phyloP scores from a whole-genome alignment of 768 basidiomycete species.

The Tylopilus rubrobrunneus region DNA sequence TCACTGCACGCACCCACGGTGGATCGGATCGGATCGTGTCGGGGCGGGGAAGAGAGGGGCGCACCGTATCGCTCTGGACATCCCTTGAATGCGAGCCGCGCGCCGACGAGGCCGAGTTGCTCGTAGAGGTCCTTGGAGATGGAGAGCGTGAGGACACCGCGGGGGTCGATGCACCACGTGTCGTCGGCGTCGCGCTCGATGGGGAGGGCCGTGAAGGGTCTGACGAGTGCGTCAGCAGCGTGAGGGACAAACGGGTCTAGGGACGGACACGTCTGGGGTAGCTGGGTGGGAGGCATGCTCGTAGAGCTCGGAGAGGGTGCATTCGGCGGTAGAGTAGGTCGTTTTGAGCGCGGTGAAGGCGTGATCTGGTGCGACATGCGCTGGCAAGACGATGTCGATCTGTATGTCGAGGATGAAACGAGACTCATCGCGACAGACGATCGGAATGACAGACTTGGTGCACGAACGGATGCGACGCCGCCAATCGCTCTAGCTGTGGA shows the following conservation, averaged over 20 bases:
- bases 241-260: too few relatives aligned
- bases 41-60: constrained; percentile 25
- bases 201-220: constrained; percentile 36
- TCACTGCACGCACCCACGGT: constrained; percentile 33
- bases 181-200: constrained; percentile 40
- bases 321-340: constrained; percentile 42
- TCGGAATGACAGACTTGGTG: constrained; percentile 41
- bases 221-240: constrained; percentile 15
- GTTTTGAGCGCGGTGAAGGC: constrained; percentile 40
- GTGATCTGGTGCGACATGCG: constrained; percentile 35
- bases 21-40: too few relatives aligned
- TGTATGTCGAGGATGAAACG: constrained; percentile 26
- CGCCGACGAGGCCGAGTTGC: constrained; percentile 56
- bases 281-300: constrained; percentile 32
- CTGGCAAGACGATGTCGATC: constrained; percentile 63
- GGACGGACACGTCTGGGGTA: constrained; percentile 12
- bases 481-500: constrained; percentile 32
- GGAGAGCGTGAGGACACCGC: constrained; percentile 55
- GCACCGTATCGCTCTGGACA: constrained; percentile 46
- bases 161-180: constrained; percentile 66
- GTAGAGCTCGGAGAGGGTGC: constrained; percentile 42
- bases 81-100: constrained; percentile 49
- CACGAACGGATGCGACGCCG: constrained; percentile 46
- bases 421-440: background rate
- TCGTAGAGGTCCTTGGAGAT: constrained; percentile 58